These are phyloP conservation scores for Discostella stelligera DNA, from an alignment of 352 stramenopile species.

Conservation along the genomic window DNA sequence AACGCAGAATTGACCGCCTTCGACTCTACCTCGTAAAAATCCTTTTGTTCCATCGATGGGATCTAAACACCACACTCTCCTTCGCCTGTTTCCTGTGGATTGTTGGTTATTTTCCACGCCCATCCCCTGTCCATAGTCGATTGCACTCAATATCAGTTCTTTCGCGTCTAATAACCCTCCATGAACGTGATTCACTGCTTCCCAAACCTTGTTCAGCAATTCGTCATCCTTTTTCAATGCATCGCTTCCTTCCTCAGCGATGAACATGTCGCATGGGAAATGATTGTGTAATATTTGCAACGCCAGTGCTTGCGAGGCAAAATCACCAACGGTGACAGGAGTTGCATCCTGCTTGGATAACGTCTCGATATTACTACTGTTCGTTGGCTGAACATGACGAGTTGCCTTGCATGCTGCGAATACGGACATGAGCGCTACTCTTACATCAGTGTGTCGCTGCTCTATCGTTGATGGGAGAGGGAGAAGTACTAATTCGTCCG, in stretches of 20 bases:
- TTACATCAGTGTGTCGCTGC: constrained; percentile 15
- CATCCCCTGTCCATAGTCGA: constrained; percentile 54
- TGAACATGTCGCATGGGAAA: constrained; percentile 63
- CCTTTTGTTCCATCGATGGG: constrained; percentile 84
- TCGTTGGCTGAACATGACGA: constrained; percentile 27
- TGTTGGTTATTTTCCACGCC: constrained; percentile 2
- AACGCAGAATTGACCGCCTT: constrained; percentile 72
- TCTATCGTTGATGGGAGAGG: constrained; percentile 24
- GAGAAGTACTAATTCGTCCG: background rate
- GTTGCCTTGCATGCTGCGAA: constrained; percentile 28
- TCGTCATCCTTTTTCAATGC: constrained; percentile 37
- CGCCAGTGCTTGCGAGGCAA: constrained; percentile 66
- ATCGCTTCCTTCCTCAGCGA: constrained; percentile 71
- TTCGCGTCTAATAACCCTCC: constrained; percentile 7
- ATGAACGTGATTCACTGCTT: constrained; percentile 26
- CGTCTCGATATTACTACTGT: constrained; percentile 11
- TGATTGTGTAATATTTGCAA: constrained; percentile 45
- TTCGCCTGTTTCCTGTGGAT: background rate
- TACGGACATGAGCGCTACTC: constrained; percentile 27
- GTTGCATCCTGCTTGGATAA: constrained; percentile 63
- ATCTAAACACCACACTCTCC: constrained; percentile 72
- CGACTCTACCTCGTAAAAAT: constrained; percentile 61
- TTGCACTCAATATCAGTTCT: constrained; percentile 37
- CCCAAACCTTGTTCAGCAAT: constrained; percentile 38
- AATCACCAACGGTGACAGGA: constrained; percentile 75